These are phyloP conservation scores for Candida tetrigidarum DNA, from an alignment of 1,139 yeast genomes.

Conservation along the genomic window DNA sequence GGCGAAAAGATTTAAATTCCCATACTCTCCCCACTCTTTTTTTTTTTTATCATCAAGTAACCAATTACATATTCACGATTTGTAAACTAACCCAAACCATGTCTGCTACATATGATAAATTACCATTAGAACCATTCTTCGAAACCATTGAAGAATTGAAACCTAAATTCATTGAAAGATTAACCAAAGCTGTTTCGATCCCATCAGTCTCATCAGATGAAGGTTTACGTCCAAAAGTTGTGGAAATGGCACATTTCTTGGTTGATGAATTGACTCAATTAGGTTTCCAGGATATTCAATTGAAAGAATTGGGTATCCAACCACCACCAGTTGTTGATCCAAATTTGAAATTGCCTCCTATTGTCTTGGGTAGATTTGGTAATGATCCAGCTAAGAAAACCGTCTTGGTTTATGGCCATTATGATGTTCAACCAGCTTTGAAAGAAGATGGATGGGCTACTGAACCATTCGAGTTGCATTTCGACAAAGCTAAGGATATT, in stretches of 20 bases:
- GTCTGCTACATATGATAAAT: conserved; percentile 37
- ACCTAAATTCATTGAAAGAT: conserved; percentile 68
- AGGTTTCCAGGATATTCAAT: conserved; percentile 82
- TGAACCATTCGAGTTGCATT: conserved; percentile 80
- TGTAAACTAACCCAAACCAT: neutral
- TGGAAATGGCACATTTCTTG: conserved; percentile 84
- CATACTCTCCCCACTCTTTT: neutral
- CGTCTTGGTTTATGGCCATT: conserved; percentile 92
- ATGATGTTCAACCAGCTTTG: conserved; percentile 97
- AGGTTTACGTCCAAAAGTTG: conserved; percentile 81
- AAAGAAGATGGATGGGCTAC: conserved; percentile 94
- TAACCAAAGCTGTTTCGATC: conserved; percentile 83
- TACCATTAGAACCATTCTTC: conserved; percentile 52
- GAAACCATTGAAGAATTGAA: conserved; percentile 70
- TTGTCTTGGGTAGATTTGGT: conserved; percentile 88
- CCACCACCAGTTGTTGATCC: conserved; percentile 79
- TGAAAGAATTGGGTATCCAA: conserved; percentile 84
- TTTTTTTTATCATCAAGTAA: conserved; percentile 1
- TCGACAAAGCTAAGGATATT: conserved; percentile 60
- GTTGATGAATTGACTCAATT: conserved; percentile 66
- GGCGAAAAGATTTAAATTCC: neutral
- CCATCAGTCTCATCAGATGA: conserved; percentile 96
- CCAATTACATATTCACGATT: conserved; percentile 4
- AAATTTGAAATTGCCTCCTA: conserved; percentile 83
- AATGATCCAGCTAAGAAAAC: conserved; percentile 80